Percentiles rank a stretch among this genome's conserved stretches.
phyloP scores from a whole-genome alignment of 1,284 basidiomycete genomes.

The Phellinidium pouzarii region DNA sequence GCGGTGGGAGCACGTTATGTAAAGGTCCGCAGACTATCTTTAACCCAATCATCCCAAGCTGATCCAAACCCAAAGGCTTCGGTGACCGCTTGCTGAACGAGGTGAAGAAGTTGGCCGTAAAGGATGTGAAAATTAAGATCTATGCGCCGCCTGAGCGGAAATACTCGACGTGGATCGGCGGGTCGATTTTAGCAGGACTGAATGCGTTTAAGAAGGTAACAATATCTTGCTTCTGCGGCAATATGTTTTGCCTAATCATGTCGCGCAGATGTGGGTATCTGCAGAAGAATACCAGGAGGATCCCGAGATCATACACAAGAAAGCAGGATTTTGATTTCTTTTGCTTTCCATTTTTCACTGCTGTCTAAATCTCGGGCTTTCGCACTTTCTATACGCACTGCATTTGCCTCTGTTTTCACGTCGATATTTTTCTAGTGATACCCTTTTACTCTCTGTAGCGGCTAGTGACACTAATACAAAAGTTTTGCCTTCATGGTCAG shows the following conservation, averaged over 20 bases:
- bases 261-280: constrained; percentile 90
- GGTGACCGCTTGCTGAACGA: constrained; percentile 94
- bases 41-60: constrained; percentile 1
- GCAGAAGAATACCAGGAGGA: constrained; percentile 99
- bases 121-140: constrained; percentile 99
- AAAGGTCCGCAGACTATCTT: constrained; percentile 51
- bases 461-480: constrained; percentile 18
- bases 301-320: constrained; percentile 95
- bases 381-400: neutral
- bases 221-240: constrained; percentile 6
- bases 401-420: constrained; percentile 11
- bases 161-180: constrained; percentile 99
- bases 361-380: constrained; percentile 12
- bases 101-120: constrained; percentile 93
- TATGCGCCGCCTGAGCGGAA: constrained; percentile 99
- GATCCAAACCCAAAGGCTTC: constrained; percentile 58
- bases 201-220: constrained; percentile 95
- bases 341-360: constrained; percentile 10
- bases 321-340: constrained; percentile 59
- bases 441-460: constrained; percentile 15
- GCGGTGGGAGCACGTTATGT: constrained; percentile 93
- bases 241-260: constrained; percentile 8
- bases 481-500: constrained; percentile 2
- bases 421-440: constrained; percentile 17
- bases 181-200: constrained; percentile 90